These are phyloP conservation scores for Piper longum DNA, from an alignment of 164 flowering plant species.

Conservation along the genomic window DNA sequence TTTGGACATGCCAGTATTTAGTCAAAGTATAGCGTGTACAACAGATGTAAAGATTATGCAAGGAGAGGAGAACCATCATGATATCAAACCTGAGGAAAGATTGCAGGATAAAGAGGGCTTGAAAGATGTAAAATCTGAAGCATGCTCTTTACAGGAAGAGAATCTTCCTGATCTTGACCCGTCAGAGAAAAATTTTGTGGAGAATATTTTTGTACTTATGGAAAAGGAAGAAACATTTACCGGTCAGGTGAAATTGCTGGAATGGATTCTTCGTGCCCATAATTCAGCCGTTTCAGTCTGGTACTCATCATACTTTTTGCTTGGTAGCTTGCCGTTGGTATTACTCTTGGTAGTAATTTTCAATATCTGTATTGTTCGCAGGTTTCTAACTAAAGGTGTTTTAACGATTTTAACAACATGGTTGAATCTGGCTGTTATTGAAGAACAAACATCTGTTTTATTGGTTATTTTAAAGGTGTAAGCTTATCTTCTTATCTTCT, in stretches of 20 bases:
- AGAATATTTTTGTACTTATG: slow-evolving; percentile 65
- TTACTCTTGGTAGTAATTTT: not conserved
- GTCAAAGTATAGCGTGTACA: slow-evolving; percentile 37
- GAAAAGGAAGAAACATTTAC: slow-evolving; percentile 71
- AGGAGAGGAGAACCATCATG: slow-evolving; percentile 21
- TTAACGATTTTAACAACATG: slow-evolving; percentile 77
- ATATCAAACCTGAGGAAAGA: not conserved
- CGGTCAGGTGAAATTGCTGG: slow-evolving; percentile 87
- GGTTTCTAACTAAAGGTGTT: slow-evolving; percentile 85
- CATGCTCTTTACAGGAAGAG: slow-evolving; percentile 43
- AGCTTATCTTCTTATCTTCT: not conserved
- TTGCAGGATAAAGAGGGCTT: slow-evolving; percentile 5
- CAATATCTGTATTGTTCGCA: slow-evolving; percentile 16
- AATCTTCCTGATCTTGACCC: slow-evolving; percentile 38
- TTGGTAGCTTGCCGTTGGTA: not conserved
- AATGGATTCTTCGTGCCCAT: slow-evolving; percentile 71
- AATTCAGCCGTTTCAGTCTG: slow-evolving; percentile 54
- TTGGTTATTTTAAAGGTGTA: slow-evolving; percentile 56
- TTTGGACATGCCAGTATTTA: slow-evolving; percentile 13
- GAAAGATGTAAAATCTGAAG: slow-evolving; percentile 31
- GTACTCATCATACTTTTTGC: slow-evolving; percentile 21
- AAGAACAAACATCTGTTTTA: slow-evolving; percentile 89
- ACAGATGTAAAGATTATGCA: slow-evolving; percentile 28
- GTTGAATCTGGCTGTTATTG: slow-evolving; percentile 77
- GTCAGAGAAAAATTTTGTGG: slow-evolving; percentile 52